Conservation (phyloP, 208 protist species). For the Leishmania guyanensis region DNA sequence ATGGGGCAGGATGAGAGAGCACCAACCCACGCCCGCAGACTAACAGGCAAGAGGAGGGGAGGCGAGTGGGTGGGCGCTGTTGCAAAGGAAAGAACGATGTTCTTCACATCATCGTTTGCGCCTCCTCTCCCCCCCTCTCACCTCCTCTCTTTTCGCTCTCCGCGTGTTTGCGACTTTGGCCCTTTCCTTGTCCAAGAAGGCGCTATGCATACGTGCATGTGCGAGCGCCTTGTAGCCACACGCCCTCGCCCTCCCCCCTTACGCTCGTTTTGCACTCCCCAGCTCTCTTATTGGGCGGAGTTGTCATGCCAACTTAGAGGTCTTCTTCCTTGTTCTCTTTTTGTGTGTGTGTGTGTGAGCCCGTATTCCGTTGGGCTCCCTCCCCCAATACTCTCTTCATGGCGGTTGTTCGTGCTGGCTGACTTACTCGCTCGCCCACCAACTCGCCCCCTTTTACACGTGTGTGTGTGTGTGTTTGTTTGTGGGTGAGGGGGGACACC, state of each 20-base stretch:
- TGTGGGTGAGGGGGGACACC: background rate
- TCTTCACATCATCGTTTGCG: background rate
- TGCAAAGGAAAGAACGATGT: background rate
- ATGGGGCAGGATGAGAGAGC: too few species aligned
- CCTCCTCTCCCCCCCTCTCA: background rate
- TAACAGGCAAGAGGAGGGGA: too few species aligned
- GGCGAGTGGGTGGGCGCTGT: too few species aligned
- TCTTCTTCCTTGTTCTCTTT: background rate
- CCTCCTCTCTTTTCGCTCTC: background rate
- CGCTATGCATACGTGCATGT: background rate
- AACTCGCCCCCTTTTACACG: background rate
- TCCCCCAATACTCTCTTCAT: background rate
- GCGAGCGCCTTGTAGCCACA: background rate
- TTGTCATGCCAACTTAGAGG: background rate
- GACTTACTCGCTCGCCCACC: background rate
- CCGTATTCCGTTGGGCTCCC: background rate
- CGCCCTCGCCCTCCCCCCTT: too few species aligned
- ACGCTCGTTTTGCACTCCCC: background rate
- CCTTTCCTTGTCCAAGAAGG: background rate
- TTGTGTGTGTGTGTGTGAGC: background rate
- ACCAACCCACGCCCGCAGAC: too few species aligned
- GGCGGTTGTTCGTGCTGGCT: background rate
- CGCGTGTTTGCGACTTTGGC: background rate
- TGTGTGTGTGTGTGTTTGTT: conserved; percentile 1
- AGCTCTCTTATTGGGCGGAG: background rate